These are phyloP conservation scores for Chenopodium berlandieri DNA, from an alignment of 148 eudicot genomes.

Conservation along the genomic window DNA sequence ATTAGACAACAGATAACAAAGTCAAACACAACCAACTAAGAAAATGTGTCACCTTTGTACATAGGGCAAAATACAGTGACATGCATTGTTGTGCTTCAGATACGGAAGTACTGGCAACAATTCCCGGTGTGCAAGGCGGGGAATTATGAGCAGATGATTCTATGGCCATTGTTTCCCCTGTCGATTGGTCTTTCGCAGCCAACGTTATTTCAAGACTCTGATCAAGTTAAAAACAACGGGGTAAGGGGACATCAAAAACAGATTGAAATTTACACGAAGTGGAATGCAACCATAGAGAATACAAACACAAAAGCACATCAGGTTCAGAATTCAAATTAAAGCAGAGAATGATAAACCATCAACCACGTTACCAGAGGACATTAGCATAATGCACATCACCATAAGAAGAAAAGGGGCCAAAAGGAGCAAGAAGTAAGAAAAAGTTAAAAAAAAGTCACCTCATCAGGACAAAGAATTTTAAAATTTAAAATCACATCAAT, in stretches of 20 bases:
- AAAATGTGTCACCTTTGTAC: conserved; percentile 73
- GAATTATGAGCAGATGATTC: conserved; percentile 42
- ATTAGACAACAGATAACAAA: not conserved
- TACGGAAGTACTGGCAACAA: conserved; percentile 43
- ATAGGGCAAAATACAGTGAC: conserved; percentile 92
- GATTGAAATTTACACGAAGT: not conserved
- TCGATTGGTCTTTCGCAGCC: conserved; percentile 39
- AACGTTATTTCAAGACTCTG: conserved; percentile 47
- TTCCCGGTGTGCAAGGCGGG: conserved; percentile 39
- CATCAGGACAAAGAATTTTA: not conserved
- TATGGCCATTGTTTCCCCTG: conserved; percentile 34
- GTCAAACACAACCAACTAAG: not conserved
- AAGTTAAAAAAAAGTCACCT: not conserved
- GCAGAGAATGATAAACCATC: not conserved
- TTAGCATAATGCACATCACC: not conserved
- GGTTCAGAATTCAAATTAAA: conserved; percentile 1
- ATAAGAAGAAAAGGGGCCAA: not conserved
- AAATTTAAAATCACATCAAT: not conserved
- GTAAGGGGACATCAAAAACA: not conserved
- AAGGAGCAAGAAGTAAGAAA: not conserved
- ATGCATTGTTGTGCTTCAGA: conserved; percentile 75
- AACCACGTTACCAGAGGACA: not conserved
- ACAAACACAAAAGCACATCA: not conserved
- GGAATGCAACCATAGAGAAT: not conserved
- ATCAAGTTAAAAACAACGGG: conserved; percentile 8